Base-by-base conservation (phyloP, 2,329 filamentous ascomycete species). In the Keithomyces neogunnii region DNA sequence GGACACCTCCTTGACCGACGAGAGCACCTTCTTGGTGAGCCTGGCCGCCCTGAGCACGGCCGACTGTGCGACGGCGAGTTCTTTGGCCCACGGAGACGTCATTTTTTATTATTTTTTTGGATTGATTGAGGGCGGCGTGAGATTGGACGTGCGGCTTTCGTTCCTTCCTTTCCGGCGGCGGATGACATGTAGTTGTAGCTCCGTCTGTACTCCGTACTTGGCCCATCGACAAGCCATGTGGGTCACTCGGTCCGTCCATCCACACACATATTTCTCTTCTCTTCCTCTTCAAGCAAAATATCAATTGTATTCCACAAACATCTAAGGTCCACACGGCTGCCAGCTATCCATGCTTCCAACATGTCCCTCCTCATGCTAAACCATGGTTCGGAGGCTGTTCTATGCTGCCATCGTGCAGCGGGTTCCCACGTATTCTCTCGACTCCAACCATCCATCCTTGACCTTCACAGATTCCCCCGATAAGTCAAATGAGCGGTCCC, bases 1-100 rank as follows among this genome's bases (percentile, higher is more conserved):
- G 59, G 76, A 72, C 49, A 82, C 68, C 28, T 70, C 72, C 51
- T 69, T 70, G 68, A 58, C 82, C 64, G 53, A 68, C 62, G 61
- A 61, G 40, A 66, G 66, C 28, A 70, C 62, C 33, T 56, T 59
- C 60, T 82, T 82, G 19, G 81, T 84, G 38, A 84, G 70, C 13
- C 78, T 65, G 3, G 78, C 73, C 48, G 81, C 80, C 54, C 74
- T 69, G 57, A 80, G 75, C 19, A 82, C 76, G 26, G 77, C 73
- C 2, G 73, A 63, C 55, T 69, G 66, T 51, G 69, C 69, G 8
- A 69, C 48, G 38, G 57, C 53, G 36, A 60, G 64, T 57, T 70
- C 68, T 30, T 53, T 60, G 19, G 57, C 53, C 53, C 62, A 65
- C 6, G 53, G 48, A 32, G 49, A n/a, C 6, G 45, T 11, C 32